phyloP scores from a whole-genome alignment of 257 asterid species.

The Apocynum venetum region DNA sequence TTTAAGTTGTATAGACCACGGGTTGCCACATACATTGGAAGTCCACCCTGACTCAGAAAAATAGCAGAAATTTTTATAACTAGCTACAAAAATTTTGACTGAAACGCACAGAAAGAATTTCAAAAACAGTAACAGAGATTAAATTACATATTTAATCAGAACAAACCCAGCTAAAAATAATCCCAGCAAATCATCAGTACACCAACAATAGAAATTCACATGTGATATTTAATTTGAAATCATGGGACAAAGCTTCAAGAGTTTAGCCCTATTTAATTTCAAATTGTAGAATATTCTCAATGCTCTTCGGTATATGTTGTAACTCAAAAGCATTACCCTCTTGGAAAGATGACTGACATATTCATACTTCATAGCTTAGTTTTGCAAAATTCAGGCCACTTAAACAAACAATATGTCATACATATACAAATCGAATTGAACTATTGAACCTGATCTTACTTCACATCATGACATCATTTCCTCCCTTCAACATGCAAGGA shows the following conservation, averaged over 20 bases:
- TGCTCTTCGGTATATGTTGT: background rate
- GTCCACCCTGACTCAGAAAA: conserved; percentile 77
- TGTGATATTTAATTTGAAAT: background rate
- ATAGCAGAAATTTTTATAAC: conserved; percentile 9
- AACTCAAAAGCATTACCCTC: background rate
- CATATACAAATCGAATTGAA: background rate
- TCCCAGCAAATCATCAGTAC: background rate
- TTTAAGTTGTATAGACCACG: conserved; percentile 85
- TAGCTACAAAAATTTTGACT: background rate
- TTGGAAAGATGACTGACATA: background rate
- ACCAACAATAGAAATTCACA: background rate
- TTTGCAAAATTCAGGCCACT: background rate
- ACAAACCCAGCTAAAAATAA: background rate
- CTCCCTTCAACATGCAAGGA: background rate
- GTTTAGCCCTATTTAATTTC: background rate
- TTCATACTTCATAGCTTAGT: background rate
- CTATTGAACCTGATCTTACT: background rate
- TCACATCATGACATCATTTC: background rate
- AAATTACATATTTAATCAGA: background rate
- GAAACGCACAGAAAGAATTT: background rate
- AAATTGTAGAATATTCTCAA: background rate
- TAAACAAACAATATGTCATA: background rate
- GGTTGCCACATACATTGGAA: conserved; percentile 92
- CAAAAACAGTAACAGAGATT: background rate
- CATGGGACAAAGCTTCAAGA: background rate